These are phyloP conservation scores for Gyrodon lividus DNA, from an alignment of 768 basidiomycete genomes.

Conservation along the genomic window DNA sequence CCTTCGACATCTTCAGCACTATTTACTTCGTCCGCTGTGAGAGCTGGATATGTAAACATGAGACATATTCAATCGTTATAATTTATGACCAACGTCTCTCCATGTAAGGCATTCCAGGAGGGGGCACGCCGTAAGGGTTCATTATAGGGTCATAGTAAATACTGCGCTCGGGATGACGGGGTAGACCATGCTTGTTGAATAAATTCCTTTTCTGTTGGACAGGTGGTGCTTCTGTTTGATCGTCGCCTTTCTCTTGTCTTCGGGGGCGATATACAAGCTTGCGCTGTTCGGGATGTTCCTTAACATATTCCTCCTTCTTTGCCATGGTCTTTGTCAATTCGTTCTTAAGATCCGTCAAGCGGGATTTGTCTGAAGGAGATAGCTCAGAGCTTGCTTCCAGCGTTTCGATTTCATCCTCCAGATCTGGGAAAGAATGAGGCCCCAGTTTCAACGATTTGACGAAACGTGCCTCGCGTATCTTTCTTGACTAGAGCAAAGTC, in stretches of 20 bases:
- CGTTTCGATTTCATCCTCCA: constrained; percentile 77
- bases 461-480: constrained; percentile 72
- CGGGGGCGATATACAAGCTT: constrained; percentile 73
- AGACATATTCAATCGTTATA: not conserved
- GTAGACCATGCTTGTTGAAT: constrained; percentile 82
- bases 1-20: constrained; percentile 60
- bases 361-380: constrained; percentile 56
- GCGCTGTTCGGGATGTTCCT: constrained; percentile 90
- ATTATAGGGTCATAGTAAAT: constrained; percentile 91
- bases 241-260: constrained; percentile 41
- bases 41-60: constrained; percentile 40
- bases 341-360: constrained; percentile 65
- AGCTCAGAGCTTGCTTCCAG: constrained; percentile 50
- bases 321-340: constrained; percentile 80
- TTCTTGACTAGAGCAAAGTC: constrained; percentile 94
- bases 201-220: constrained; percentile 55
- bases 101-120: constrained; percentile 95
- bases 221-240: constrained; percentile 40
- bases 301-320: constrained; percentile 90
- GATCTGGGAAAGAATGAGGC: constrained; percentile 45
- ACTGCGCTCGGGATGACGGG: constrained; percentile 88
- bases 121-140: constrained; percentile 92
- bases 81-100: constrained; percentile 68
- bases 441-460: not conserved
- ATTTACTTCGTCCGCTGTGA: constrained; percentile 59